Base-by-base conservation (phyloP, 768 basidiomycete species). In the Panellus pusillus region DNA sequence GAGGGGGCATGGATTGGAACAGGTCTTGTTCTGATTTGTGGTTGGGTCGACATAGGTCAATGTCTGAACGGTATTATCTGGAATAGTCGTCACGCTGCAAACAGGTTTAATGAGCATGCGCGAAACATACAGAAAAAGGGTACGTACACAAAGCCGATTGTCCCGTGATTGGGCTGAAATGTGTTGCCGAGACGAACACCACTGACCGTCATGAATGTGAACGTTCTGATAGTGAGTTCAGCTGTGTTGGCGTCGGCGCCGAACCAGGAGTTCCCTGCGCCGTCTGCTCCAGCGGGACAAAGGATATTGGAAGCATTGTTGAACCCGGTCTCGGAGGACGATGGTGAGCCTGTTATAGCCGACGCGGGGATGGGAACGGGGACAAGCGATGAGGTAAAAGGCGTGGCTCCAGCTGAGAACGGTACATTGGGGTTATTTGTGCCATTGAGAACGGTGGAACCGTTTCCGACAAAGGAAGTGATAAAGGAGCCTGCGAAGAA, bases 171-270 rank as follows among this genome's bases (percentile, higher is more conserved):
- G 46, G 77, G 70, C 58, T 86, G 77, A 69, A 96, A 91, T 8
- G 93, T 95, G 72, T 99, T 98, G 24, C 93, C 95, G 27, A 99
- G 74, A 41, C 97, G 84, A 44, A 98, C 66, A 5, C 96, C 97
- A 52, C 77, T 84, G 3, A 84, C 89, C 44, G 80, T 83, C 52
- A 91, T 80, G 64, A 78, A 87, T 24, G 83, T 74, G 65, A 87
- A 91, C n/a, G 85, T 79, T 53, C 87, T 78, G 40, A 92, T 74
- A 27, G 88, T 93, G 60, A 98, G 80, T 50, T 88, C 75, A 2
- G 92, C 88, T 19, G 75, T 72, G 24, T 75, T 83, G 17, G 81
- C 84, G 64, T 92, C 86, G 44, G 80, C 75, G 32, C 85, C 89
- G 47, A 96, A 81, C 96, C 96, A 99, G 1, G 86, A 83, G 63